A percentile compares a stretch with the other conserved stretches of the same genome.
These are phyloP conservation scores for Naumovozyma dairenensis DNA, from an alignment of 805 yeast species.

Conservation along the genomic window DNA sequence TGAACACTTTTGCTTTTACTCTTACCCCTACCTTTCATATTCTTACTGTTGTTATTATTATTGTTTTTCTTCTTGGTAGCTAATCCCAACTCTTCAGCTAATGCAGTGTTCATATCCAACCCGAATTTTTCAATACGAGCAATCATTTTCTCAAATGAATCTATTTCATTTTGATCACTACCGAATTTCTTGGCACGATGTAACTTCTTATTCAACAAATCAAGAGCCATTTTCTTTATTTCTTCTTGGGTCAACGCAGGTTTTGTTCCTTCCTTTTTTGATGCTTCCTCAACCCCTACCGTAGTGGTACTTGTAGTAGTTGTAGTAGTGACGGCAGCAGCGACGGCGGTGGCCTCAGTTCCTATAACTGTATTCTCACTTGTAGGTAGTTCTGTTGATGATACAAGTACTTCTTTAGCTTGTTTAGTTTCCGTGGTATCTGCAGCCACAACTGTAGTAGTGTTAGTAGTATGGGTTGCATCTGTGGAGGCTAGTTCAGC, in stretches of 20 bases:
- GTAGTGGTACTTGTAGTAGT: slow-evolving; percentile 7
- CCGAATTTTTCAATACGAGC: slow-evolving; percentile 69
- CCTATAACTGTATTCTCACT: neutral
- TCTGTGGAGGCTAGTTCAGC: slow-evolving; percentile 1
- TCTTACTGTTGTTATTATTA: slow-evolving; percentile 3
- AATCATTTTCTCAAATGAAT: slow-evolving; percentile 45
- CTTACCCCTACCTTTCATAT: slow-evolving; percentile 4
- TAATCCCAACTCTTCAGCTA: slow-evolving; percentile 59
- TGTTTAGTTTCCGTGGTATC: slow-evolving; percentile 4
- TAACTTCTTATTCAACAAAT: slow-evolving; percentile 55
- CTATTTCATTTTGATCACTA: slow-evolving; percentile 48
- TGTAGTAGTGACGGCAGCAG: slow-evolving; percentile 1
- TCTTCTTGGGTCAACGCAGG: slow-evolving; percentile 52
- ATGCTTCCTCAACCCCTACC: slow-evolving; percentile 1
- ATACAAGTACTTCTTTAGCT: slow-evolving; percentile 2
- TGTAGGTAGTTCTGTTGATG: neutral
- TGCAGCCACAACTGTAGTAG: slow-evolving; percentile 9
- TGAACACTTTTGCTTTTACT: slow-evolving; percentile 4
- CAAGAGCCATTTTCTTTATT: slow-evolving; percentile 57
- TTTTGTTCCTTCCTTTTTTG: slow-evolving; percentile 5
- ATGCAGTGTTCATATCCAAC: slow-evolving; percentile 51
- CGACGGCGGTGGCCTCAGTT: neutral
- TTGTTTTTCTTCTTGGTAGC: slow-evolving; percentile 23
- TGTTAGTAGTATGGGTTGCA: neutral
- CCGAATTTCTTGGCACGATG: slow-evolving; percentile 74